phyloP scores from a whole-genome alignment of 106 monocot species.

The Dendrobium catenatum region DNA sequence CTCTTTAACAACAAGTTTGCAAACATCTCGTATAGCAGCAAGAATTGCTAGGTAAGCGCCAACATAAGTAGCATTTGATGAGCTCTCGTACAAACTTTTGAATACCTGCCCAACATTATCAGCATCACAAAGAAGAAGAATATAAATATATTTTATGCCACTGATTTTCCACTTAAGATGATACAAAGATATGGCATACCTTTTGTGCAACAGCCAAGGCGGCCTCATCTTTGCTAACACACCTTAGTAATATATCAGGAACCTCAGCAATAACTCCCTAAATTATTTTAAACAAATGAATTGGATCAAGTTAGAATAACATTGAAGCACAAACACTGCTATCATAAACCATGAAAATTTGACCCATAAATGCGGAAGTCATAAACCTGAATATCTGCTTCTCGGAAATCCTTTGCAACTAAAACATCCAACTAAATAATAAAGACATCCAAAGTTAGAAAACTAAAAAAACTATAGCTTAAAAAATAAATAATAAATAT shows the following conservation, averaged over 20 bases:
- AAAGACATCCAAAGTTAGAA: not conserved
- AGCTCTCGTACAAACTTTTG: constrained; percentile 75
- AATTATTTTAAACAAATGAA: constrained; percentile 1
- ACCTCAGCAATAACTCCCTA: constrained; percentile 85
- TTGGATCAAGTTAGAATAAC: not conserved
- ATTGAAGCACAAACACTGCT: not conserved
- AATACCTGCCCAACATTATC: constrained; percentile 47
- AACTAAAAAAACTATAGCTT: not conserved
- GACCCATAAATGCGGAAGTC: not conserved
- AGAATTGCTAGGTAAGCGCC: constrained; percentile 56
- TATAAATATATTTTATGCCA: not conserved
- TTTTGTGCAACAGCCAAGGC: constrained; percentile 89
- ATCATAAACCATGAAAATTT: not conserved
- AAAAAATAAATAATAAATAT: not conserved
- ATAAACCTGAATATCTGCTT: constrained; percentile 74
- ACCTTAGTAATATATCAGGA: constrained; percentile 70
- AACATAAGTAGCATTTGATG: constrained; percentile 47
- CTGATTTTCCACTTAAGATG: not conserved
- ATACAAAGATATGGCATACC: constrained; percentile 21
- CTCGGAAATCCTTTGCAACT: constrained; percentile 68
- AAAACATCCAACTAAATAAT: constrained; percentile 63
- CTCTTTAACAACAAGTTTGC: constrained; percentile 89
- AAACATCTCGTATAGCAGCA: constrained; percentile 77
- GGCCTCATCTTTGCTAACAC: constrained; percentile 88
- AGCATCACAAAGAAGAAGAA: not conserved